Conservation (phyloP, 345 rosid species). For the Chamaenerion angustifolium region DNA sequence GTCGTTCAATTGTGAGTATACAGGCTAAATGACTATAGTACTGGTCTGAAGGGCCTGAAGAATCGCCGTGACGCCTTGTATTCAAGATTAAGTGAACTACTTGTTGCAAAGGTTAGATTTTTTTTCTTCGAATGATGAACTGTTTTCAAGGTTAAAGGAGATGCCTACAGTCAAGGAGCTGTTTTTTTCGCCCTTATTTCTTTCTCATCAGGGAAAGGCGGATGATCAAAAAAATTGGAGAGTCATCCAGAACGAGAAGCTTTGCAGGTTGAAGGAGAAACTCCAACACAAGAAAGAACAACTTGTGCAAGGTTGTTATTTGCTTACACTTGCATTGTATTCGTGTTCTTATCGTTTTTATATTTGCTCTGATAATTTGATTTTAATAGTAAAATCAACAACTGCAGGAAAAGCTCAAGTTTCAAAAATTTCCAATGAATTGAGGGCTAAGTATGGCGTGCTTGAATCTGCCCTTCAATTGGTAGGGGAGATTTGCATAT, state of each 20-base stretch:
- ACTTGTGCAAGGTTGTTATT: constrained; percentile 36
- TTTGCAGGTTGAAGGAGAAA: constrained; percentile 44
- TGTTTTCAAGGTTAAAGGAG: neutral
- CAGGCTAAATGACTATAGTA: constrained; percentile 55
- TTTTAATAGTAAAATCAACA: neutral
- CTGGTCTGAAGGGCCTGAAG: constrained; percentile 43
- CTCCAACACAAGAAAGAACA: constrained; percentile 39
- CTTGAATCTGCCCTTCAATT: constrained; percentile 51
- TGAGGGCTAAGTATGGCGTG: constrained; percentile 39
- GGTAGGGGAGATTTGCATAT: constrained; percentile 21
- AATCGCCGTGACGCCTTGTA: constrained; percentile 40
- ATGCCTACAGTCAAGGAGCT: neutral
- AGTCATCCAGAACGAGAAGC: constrained; percentile 50
- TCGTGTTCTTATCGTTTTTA: neutral
- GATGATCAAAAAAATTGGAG: constrained; percentile 73
- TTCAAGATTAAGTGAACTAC: constrained; percentile 43
- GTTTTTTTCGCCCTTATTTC: neutral
- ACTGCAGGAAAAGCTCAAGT: constrained; percentile 53
- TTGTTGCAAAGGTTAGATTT: constrained; percentile 56
- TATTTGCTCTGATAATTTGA: neutral
- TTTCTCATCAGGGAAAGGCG: constrained; percentile 39
- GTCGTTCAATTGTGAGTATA: neutral
- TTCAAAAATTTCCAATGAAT: constrained; percentile 36
- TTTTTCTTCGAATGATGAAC: neutral
- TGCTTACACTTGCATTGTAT: constrained; percentile 2